Conservation (phyloP, 2,329 filamentous ascomycete genomes). For the Exophiala aquamarina region DNA sequence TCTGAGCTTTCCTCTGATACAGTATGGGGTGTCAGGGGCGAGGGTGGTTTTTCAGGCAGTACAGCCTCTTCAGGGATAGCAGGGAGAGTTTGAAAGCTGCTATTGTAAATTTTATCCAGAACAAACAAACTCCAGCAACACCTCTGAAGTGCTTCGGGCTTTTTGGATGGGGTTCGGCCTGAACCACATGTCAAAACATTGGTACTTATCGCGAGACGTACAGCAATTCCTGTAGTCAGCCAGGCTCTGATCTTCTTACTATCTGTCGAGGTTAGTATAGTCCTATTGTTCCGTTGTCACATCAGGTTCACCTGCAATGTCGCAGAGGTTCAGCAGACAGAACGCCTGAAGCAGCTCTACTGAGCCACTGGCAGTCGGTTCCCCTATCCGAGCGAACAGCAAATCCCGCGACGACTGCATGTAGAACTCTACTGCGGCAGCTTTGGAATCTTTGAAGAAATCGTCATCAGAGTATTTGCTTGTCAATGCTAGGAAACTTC, state of each 20-base stretch:
- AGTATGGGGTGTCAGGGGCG: neutral
- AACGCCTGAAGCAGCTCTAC: constrained; percentile 17
- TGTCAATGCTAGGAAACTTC: constrained; percentile 43
- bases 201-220: constrained; percentile 16
- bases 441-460: constrained; percentile 25
- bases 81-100: constrained; percentile 15
- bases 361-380: constrained; percentile 6
- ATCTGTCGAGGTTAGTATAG: constrained; percentile 6
- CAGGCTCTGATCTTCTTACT: constrained; percentile 20
- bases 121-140: constrained; percentile 24
- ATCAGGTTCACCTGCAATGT: constrained; percentile 21
- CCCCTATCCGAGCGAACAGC: constrained; percentile 13
- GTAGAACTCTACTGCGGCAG: constrained; percentile 31
- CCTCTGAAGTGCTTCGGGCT: constrained; percentile 12
- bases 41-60: constrained; percentile 18
- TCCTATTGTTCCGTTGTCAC: neutral
- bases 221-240: constrained; percentile 21
- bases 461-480: constrained; percentile 42
- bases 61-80: constrained; percentile 15
- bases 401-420: constrained; percentile 35
- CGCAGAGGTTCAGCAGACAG: constrained; percentile 20
- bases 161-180: neutral
- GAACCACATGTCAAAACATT: constrained; percentile 5
- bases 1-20: neutral
- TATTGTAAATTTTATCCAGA: constrained; percentile 24